Conservation (phyloP, 2,329 filamentous ascomycete genomes). For the Seiridium cupressi region DNA sequence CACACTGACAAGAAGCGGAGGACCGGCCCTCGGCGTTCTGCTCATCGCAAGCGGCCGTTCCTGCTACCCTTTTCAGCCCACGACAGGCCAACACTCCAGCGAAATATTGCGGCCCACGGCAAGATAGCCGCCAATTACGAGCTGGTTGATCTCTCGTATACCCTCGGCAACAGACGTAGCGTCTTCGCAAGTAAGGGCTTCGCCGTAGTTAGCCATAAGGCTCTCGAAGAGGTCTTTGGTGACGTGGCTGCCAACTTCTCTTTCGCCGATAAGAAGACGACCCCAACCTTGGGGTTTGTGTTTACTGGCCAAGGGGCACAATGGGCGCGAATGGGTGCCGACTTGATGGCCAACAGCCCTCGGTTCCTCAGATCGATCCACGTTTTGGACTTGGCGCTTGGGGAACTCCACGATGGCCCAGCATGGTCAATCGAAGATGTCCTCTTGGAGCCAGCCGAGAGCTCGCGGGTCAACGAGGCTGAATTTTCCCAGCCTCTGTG, state of each 20-base stretch:
- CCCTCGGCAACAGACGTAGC: conserved; percentile 15
- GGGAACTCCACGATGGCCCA: conserved; percentile 11
- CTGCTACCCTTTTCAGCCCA: conserved; percentile 19
- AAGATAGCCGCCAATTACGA: conserved; percentile 10
- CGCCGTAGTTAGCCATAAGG: conserved; percentile 1
- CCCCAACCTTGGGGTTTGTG: conserved; percentile 17
- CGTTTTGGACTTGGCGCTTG: conserved; percentile 13
- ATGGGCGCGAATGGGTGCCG: conserved; percentile 25
- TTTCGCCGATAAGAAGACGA: not conserved
- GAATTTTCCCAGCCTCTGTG: conserved; percentile 27
- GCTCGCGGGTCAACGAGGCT: not conserved
- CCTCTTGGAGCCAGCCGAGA: not conserved
- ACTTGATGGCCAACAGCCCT: conserved; percentile 13
- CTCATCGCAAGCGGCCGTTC: conserved; percentile 8
- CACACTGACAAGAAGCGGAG: not conserved
- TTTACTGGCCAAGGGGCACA: conserved; percentile 27
- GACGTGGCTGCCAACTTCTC: not conserved
- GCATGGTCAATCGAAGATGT: conserved; percentile 11
- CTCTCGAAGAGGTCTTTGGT: not conserved
- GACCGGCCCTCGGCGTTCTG: not conserved
- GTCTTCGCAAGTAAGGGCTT: conserved; percentile 2
- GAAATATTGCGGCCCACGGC: conserved; percentile 9
- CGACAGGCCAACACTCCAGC: conserved; percentile 15
- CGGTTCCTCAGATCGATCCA: conserved; percentile 12
- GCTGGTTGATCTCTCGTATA: conserved; percentile 18